phyloP scores from a whole-genome alignment of 192 early-diverging fungal species.

The Cladochytrium replicatum region DNA sequence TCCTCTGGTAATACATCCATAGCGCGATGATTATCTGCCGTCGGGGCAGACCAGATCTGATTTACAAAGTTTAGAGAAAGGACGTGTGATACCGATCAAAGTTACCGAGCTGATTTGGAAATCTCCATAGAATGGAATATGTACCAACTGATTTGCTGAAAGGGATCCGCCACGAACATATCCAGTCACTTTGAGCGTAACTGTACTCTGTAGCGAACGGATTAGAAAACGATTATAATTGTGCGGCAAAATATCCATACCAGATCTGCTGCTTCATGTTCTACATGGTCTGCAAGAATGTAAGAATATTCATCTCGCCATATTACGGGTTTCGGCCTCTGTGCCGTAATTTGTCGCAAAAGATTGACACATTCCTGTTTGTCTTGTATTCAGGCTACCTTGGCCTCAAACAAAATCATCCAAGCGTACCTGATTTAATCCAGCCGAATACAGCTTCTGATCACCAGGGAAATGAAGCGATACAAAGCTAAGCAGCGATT shows the following conservation, averaged over 20 bases:
- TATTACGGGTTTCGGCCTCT: constrained; percentile 61
- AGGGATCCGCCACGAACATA: constrained; percentile 76
- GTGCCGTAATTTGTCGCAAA: constrained; percentile 67
- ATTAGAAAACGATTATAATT: too few species aligned
- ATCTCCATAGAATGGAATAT: constrained; percentile 88
- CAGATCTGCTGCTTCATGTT: constrained; percentile 56
- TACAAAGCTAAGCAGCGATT: constrained; percentile 76
- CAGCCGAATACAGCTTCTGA: constrained; percentile 57
- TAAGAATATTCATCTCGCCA: constrained; percentile 89
- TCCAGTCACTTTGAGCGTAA: constrained; percentile 72
- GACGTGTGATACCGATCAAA: too few species aligned
- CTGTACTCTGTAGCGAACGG: too few species aligned
- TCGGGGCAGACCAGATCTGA: too few species aligned
- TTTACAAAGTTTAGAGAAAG: too few species aligned
- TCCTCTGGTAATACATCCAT: constrained; percentile 38
- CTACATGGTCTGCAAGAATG: constrained; percentile 68
- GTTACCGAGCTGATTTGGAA: constrained; percentile 88
- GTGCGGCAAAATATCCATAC: too few species aligned
- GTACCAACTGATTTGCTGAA: constrained; percentile 83
- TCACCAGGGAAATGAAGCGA: constrained; percentile 81
- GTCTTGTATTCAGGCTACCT: too few species aligned
- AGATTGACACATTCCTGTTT: constrained; percentile 52
- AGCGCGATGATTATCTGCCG: constrained; percentile 29
- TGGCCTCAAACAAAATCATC: too few species aligned
- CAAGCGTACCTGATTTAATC: too few species aligned